These are phyloP conservation scores for Torulaspora franciscae DNA, from an alignment of 805 yeast species.

Conservation along the genomic window DNA sequence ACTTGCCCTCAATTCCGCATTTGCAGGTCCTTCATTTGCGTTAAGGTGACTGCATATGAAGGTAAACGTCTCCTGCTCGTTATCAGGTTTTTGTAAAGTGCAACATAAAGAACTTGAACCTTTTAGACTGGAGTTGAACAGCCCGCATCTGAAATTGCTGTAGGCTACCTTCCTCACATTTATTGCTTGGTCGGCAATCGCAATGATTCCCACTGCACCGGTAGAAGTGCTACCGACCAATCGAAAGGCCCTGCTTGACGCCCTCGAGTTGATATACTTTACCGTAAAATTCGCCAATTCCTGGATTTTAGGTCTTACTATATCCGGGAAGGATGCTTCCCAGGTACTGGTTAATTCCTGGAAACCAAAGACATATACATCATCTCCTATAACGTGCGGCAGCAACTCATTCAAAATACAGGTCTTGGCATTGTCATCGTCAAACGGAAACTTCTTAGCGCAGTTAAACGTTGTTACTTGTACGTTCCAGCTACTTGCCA, in stretches of 20 bases:
- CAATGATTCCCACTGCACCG: constrained; percentile 56
- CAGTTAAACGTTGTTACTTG: constrained; percentile 49
- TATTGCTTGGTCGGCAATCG: constrained; percentile 41
- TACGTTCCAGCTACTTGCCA: constrained; percentile 7
- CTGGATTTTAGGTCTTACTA: constrained; percentile 39
- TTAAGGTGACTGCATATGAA: constrained; percentile 68
- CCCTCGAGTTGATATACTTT: constrained; percentile 35
- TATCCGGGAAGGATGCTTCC: constrained; percentile 45
- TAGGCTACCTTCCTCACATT: constrained; percentile 29
- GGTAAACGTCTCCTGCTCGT: constrained; percentile 42
- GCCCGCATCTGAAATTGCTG: constrained; percentile 50
- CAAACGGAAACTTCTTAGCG: constrained; percentile 43
- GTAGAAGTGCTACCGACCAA: constrained; percentile 42
- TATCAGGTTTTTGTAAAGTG: constrained; percentile 14
- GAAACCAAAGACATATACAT: constrained; percentile 56
- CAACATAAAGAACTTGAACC: constrained; percentile 67
- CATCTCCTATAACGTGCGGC: constrained; percentile 31
- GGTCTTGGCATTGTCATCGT: constrained; percentile 32
- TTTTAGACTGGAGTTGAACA: constrained; percentile 57
- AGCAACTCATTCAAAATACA: constrained; percentile 32
- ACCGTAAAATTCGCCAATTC: constrained; percentile 37
- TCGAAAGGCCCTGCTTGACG: constrained; percentile 38
- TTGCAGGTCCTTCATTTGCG: constrained; percentile 66
- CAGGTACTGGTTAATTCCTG: constrained; percentile 58
- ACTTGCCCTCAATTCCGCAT: constrained; percentile 46